Base-by-base conservation (phyloP, 1,284 basidiomycete genomes). In the Leccinum glutinopallens region DNA sequence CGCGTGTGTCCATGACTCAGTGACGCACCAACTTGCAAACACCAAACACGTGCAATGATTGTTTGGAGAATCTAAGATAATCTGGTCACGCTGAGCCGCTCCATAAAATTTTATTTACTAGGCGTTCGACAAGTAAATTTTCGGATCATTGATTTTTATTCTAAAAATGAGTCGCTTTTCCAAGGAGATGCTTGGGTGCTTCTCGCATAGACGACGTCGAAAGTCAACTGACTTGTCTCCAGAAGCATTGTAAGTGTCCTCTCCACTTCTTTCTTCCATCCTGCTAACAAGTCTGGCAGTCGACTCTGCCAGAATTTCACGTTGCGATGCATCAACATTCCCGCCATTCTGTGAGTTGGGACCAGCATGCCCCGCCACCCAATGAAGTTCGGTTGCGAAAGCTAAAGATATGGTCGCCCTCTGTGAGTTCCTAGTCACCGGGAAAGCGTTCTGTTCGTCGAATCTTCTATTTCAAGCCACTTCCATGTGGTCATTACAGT, bases 1-100 rank as follows among this genome's bases (percentile, higher is more conserved):
- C 86, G 35, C 84, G 80, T 2, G 67, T 66, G 35, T 77, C 74
- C 75, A 77, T 77, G 29, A 56, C 32, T 46, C 57, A 49, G 41
- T 43, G 39, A 43, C 15, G 17, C 17, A n/a, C 41, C 17, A n/a
- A 43, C 41, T 4, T 17, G n/a, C 8, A 43, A 43, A 43, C 8
- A 43, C 41, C 41, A 43, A 43, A 43, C 17, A 43, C 17, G 19
- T 6, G 29, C 55, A 39, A 15, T 39, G 39, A 55, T 63, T 73
- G 56, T 73, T 73, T 66, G 66, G 51, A 58, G 53, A 33, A 25
- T 25, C 25, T 25, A 25, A 25, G 25, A 25, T 25, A 25, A 25
- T 25, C 4, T 39, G n/a, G 59, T 61, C 54, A 17, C 54, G 29
- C 25, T 29, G 29, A 37, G 13, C 13, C 37, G 13, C 37, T 39